A percentile compares a stretch with the other conserved stretches of the same genome.
phyloP scores from a whole-genome alignment of 108 stramenopile species.

The Fistulifera pelliculosa region DNA sequence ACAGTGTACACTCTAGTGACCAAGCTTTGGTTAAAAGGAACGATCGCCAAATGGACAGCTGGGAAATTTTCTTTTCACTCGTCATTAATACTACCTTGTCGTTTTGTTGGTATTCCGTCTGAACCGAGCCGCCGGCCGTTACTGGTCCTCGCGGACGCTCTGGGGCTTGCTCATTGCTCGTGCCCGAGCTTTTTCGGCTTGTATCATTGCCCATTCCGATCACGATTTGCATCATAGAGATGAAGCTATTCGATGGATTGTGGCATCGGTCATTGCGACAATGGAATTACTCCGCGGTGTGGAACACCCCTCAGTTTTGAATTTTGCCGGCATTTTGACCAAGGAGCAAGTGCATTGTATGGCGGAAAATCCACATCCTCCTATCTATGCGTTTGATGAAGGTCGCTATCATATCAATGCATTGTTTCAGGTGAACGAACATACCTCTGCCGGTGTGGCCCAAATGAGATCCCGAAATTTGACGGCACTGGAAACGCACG shows the following conservation, averaged over 20 bases:
- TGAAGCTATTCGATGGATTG: constrained; percentile 25
- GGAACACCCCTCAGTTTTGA: constrained; percentile 1
- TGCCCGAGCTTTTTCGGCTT: constrained; percentile 9
- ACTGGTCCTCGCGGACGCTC: constrained; percentile 24
- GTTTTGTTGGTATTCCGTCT: constrained; percentile 42
- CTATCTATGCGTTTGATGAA: constrained; percentile 16
- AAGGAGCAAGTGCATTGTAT: constrained; percentile 10
- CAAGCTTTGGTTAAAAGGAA: background rate
- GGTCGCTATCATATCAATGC: constrained; percentile 15
- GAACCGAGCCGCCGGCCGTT: constrained; percentile 27
- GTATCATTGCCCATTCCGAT: constrained; percentile 17
- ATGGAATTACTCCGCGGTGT: constrained; percentile 21
- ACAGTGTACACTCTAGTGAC: constrained; percentile 18
- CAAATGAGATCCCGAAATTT: constrained; percentile 5
- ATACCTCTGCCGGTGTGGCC: constrained; percentile 15
- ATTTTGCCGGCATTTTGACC: constrained; percentile 15
- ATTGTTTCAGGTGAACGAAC: constrained; percentile 9
- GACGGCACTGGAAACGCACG: constrained; percentile 5
- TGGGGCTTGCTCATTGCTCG: constrained; percentile 29
- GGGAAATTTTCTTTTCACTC: constrained; percentile 18
- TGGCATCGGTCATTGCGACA: constrained; percentile 19
- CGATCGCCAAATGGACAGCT: background rate
- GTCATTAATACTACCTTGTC: constrained; percentile 23
- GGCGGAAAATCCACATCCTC: constrained; percentile 12
- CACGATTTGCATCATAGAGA: constrained; percentile 11